Evolutionary conservation across 2,329 filamentous ascomycete genomes (phyloP).

Genomic region (Colletotrichum cuscutae): DNA sequence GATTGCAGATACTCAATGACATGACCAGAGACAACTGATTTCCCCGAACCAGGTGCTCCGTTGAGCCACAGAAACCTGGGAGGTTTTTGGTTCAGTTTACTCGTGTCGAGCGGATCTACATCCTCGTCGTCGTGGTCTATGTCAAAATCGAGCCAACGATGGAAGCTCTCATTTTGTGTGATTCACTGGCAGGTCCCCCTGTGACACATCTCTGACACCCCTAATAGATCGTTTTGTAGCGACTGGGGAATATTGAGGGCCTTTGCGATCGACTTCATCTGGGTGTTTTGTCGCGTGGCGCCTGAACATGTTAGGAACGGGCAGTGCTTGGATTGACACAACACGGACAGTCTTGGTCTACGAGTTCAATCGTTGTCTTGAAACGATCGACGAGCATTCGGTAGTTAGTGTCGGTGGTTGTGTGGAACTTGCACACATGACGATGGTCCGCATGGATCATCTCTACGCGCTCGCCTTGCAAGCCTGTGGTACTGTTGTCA

Average conservation of each 20-base stretch:
- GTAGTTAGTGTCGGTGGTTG: neutral
- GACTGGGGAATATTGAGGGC: neutral
- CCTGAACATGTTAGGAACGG: neutral
- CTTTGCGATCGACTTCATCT: neutral
- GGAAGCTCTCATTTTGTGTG: neutral
- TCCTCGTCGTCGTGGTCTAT: neutral
- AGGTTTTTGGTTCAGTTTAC: neutral
- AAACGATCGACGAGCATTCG: conserved; percentile 36
- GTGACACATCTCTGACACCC: neutral
- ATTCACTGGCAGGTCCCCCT: neutral
- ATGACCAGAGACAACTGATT: neutral
- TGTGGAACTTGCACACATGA: neutral
- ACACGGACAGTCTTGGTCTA: conserved; percentile 13
- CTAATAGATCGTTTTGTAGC: neutral
- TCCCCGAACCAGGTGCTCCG: neutral
- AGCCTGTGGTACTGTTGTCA: neutral
- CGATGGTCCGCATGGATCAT: neutral
- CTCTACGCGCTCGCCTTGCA: neutral
- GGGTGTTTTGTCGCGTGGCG: neutral
- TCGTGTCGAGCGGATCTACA: neutral
- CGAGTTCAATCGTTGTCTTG: conserved; percentile 37
- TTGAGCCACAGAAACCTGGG: conserved; percentile 21
- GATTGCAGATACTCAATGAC: neutral
- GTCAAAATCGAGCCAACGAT: neutral
- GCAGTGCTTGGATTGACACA: neutral